Evolutionary conservation across 2,329 filamentous ascomycete genomes (phyloP).

Genomic region (Rachicladosporium sp.): DNA sequence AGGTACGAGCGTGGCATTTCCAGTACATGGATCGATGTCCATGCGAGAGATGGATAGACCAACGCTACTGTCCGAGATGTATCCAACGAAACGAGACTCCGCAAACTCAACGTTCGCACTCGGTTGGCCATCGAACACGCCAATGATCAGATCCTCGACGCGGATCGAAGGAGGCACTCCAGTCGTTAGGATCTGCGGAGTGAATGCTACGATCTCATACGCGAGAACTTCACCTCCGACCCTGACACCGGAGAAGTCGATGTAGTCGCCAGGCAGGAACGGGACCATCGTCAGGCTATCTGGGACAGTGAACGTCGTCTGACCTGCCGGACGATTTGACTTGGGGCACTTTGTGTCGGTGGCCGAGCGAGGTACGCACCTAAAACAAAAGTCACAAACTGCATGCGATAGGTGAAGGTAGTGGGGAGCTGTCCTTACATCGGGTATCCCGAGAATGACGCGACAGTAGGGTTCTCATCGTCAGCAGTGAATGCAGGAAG

Average conservation of each 20-base stretch:
- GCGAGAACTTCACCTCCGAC: slow-evolving; percentile 24
- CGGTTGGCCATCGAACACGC: slow-evolving; percentile 24
- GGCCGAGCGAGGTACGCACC: slow-evolving; percentile 37
- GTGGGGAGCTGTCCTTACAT: not conserved
- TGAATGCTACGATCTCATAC: slow-evolving; percentile 26
- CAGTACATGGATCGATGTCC: slow-evolving; percentile 32
- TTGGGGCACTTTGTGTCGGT: slow-evolving; percentile 25
- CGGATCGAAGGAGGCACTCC: slow-evolving; percentile 25
- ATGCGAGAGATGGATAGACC: slow-evolving; percentile 27
- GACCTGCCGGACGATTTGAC: slow-evolving; percentile 25
- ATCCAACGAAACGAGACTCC: slow-evolving; percentile 27
- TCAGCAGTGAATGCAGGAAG: slow-evolving; percentile 36
- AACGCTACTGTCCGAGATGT: slow-evolving; percentile 26
- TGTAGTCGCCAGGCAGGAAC: slow-evolving; percentile 29
- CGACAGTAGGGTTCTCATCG: slow-evolving; percentile 36
- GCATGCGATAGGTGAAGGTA: slow-evolving; percentile 10
- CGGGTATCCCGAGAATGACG: not conserved
- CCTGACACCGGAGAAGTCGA: slow-evolving; percentile 29
- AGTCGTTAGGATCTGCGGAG: slow-evolving; percentile 27
- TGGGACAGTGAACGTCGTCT: slow-evolving; percentile 20
- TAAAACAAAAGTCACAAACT: slow-evolving; percentile 38
- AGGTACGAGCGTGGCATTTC: slow-evolving; percentile 24
- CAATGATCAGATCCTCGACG: slow-evolving; percentile 32
- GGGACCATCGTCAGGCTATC: slow-evolving; percentile 31
- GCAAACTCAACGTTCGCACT: slow-evolving; percentile 24